These are phyloP conservation scores for Angophora floribunda DNA, from an alignment of 345 rosid genomes.

Conservation along the genomic window DNA sequence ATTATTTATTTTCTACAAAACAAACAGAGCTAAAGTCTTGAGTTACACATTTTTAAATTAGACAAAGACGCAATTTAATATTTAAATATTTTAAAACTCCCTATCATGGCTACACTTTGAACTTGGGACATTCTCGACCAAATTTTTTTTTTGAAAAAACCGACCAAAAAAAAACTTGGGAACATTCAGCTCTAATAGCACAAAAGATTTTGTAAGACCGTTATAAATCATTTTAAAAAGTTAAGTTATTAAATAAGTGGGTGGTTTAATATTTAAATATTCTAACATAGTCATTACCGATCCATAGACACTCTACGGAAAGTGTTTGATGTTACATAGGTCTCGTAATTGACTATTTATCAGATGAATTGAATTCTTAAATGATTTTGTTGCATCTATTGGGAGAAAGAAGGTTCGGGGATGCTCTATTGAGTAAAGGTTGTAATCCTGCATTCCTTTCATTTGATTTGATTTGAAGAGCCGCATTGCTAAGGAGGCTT, in stretches of 20 bases:
- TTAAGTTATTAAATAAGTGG: neutral
- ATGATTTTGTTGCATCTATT: neutral
- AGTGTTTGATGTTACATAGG: neutral
- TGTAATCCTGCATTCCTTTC: neutral
- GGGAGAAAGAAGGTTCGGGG: neutral
- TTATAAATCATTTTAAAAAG: neutral
- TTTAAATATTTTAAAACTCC: neutral
- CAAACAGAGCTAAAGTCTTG: neutral
- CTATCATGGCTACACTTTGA: neutral
- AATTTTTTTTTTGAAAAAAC: no score
- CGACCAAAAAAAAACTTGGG: no score
- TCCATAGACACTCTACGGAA: neutral
- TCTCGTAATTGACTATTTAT: neutral
- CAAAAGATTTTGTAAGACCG: neutral
- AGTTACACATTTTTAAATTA: neutral
- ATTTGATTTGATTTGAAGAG: neutral
- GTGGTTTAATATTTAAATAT: neutral
- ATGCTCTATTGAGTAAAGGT: neutral
- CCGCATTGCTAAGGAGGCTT: neutral
- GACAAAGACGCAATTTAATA: neutral
- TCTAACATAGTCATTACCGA: neutral
- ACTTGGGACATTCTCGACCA: no score
- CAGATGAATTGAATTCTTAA: neutral
- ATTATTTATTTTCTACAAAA: neutral
- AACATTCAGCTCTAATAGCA: neutral